Percentiles rank a stretch among this genome's conserved stretches.
These are phyloP conservation scores for Lippia alba DNA, from an alignment of 305 asterid genomes.

Conservation along the genomic window DNA sequence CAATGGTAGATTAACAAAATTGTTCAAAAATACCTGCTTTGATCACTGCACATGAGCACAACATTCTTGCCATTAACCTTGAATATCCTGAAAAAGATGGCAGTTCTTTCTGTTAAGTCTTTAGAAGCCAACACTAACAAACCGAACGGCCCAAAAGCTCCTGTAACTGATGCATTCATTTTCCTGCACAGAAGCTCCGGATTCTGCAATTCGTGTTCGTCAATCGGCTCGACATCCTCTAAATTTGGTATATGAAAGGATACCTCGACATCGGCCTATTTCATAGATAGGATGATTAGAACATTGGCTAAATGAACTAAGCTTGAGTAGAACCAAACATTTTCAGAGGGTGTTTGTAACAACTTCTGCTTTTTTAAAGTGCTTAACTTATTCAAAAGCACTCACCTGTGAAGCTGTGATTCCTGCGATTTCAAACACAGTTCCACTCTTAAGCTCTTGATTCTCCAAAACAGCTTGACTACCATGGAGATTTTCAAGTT, in stretches of 20 bases:
- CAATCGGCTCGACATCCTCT: conserved; percentile 44
- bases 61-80: conserved; percentile 39
- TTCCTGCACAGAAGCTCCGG: conserved; percentile 55
- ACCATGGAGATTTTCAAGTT: conserved; percentile 50
- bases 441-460: conserved; percentile 48
- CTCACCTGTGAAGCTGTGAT: conserved; percentile 68
- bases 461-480: conserved; percentile 39
- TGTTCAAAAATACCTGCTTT: conserved; percentile 51
- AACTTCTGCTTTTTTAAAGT: neutral
- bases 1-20: neutral
- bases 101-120: conserved; percentile 58
- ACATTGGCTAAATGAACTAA: neutral
- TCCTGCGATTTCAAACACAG: conserved; percentile 44
- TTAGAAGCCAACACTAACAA: conserved; percentile 64
- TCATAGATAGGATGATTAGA: neutral
- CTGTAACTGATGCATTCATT: conserved; percentile 48
- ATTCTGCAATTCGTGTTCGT: conserved; percentile 30
- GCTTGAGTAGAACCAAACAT: neutral
- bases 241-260: conserved; percentile 45
- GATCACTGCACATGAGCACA: conserved; percentile 79
- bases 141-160: conserved; percentile 71
- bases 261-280: conserved; percentile 66
- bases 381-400: neutral
- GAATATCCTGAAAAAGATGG: conserved; percentile 56
- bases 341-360: neutral